Evolutionary conservation across 2,329 filamentous ascomycete species (phyloP).

Genomic region (Colletotrichum simmondsii): DNA sequence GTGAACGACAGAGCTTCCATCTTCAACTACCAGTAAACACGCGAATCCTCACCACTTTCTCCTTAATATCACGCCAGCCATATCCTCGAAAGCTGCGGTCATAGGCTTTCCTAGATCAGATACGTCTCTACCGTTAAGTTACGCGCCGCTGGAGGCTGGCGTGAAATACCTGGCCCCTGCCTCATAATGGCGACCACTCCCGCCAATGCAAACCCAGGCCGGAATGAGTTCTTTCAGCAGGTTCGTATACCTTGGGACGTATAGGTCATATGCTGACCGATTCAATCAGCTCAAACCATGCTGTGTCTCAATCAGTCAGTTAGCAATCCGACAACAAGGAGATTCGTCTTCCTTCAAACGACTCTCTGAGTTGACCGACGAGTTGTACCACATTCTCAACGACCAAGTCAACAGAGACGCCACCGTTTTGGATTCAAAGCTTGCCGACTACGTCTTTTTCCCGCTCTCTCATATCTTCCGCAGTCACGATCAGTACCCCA

Average conservation of each 20-base stretch:
- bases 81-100: background rate
- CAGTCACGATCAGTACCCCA: slow-evolving; percentile 76
- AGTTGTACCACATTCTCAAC: slow-evolving; percentile 59
- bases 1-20: background rate
- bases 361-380: slow-evolving; percentile 56
- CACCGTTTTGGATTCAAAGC: slow-evolving; percentile 75
- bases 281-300: slow-evolving; percentile 68
- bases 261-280: background rate
- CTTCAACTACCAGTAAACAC: background rate
- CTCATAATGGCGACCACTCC: slow-evolving; percentile 27
- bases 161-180: background rate
- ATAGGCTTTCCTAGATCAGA: background rate
- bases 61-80: background rate
- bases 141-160: background rate
- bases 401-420: slow-evolving; percentile 55
- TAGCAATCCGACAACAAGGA: slow-evolving; percentile 61
- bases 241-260: slow-evolving; percentile 34
- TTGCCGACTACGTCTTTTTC: slow-evolving; percentile 96
- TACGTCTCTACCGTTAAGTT: background rate
- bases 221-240: slow-evolving; percentile 51
- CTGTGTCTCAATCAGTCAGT: slow-evolving; percentile 69
- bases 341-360: slow-evolving; percentile 53
- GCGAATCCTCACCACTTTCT: background rate
- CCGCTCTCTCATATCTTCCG: slow-evolving; percentile 89
- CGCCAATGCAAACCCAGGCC: slow-evolving; percentile 27